Conservation (phyloP, 2,329 filamentous ascomycete species). For the Ophiocordyceps australis region DNA sequence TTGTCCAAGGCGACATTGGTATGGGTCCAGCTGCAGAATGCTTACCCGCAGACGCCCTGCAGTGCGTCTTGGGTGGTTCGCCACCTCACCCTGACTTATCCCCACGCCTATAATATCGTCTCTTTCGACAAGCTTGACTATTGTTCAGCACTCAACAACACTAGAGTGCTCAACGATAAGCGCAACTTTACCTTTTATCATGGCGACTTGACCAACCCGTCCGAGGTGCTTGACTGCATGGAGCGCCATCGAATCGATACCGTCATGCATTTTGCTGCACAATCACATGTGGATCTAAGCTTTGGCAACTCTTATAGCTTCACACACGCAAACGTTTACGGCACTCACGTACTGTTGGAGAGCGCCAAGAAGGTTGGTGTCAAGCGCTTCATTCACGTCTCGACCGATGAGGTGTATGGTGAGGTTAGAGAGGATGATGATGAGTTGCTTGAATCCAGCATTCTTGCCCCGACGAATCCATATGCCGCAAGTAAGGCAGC, state of each 20-base stretch:
- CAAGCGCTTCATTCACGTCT: constrained; percentile 62
- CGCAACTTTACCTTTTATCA: constrained; percentile 66
- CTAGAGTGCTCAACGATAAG: constrained; percentile 44
- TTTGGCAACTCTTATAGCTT: constrained; percentile 73
- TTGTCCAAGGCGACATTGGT: no score
- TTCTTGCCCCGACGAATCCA: constrained; percentile 64
- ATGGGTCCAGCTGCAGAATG: no score
- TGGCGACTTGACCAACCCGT: constrained; percentile 57
- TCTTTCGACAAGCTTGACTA: constrained; percentile 79
- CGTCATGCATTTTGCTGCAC: constrained; percentile 71
- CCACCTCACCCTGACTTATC: constrained; percentile 58
- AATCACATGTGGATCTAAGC: constrained; percentile 67
- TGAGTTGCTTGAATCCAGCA: constrained; percentile 54
- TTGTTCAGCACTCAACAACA: constrained; percentile 67
- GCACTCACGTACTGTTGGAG: constrained; percentile 69
- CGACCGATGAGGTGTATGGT: constrained; percentile 74
- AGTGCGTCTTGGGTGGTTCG: constrained; percentile 73
- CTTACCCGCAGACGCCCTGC: no score
- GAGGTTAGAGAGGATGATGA: constrained; percentile 57
- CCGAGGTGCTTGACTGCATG: constrained; percentile 52
- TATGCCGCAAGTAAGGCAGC: constrained; percentile 69
- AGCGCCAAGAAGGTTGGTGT: constrained; percentile 55
- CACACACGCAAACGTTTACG: constrained; percentile 66
- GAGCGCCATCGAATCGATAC: constrained; percentile 58
- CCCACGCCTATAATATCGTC: constrained; percentile 56